Evolutionary conservation across 352 stramenopile genomes (phyloP).

Genomic region (Hyaloperonospora brassicae): DNA sequence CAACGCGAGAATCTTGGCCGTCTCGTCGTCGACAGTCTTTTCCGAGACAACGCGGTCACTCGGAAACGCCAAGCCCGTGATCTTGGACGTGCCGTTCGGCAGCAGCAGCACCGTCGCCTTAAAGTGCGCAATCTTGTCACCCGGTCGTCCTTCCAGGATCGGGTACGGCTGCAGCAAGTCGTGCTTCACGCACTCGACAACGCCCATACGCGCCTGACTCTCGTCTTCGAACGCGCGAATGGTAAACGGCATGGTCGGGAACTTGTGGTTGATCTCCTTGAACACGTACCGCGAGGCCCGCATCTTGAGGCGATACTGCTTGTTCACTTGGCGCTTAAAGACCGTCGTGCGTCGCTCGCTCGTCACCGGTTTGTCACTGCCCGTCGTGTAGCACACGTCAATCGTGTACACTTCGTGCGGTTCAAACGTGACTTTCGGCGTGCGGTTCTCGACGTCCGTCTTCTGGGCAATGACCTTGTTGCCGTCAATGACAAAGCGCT

Average conservation of each 20-base stretch:
- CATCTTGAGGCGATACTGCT: slow-evolving; percentile 95
- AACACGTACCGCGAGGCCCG: slow-evolving; percentile 93
- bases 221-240: slow-evolving; percentile 94
- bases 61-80: slow-evolving; percentile 91
- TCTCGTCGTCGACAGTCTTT: slow-evolving; percentile 91
- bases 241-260: slow-evolving; percentile 97
- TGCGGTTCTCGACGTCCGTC: slow-evolving; percentile 86
- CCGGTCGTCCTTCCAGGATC: slow-evolving; percentile 91
- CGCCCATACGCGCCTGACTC: slow-evolving; percentile 93
- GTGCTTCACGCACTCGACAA: slow-evolving; percentile 97
- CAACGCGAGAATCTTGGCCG: slow-evolving; percentile 79
- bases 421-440: slow-evolving; percentile 90
- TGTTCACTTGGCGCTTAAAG: slow-evolving; percentile 98
- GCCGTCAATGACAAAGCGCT: slow-evolving; percentile 97
- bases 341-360: slow-evolving; percentile 93
- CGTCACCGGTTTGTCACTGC: slow-evolving; percentile 91
- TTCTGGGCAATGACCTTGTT: slow-evolving; percentile 94
- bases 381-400: slow-evolving; percentile 97
- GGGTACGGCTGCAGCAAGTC: slow-evolving; percentile 96
- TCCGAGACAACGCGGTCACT: slow-evolving; percentile 87
- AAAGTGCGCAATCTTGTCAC: slow-evolving; percentile 97
- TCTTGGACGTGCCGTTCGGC: slow-evolving; percentile 91
- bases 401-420: slow-evolving; percentile 97
- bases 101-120: slow-evolving; percentile 98
- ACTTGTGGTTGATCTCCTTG: slow-evolving; percentile 97